Evolutionary conservation across 306 rosid species (phyloP).

Genomic region (Herpetospermum pedunculosum): DNA sequence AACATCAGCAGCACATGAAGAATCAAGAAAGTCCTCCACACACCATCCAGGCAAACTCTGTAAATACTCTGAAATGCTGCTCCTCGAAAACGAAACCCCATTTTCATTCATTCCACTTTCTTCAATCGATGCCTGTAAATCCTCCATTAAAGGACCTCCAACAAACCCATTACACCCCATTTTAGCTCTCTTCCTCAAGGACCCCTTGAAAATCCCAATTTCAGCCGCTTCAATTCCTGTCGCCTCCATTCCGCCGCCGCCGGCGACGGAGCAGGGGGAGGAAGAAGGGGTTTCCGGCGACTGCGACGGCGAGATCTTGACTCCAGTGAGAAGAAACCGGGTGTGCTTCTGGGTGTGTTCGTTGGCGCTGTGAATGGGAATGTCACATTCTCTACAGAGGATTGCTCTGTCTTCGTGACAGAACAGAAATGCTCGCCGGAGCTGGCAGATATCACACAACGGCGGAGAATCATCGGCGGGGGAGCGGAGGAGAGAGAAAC

Average conservation of each 20-base stretch:
- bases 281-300: slow-evolving; percentile 22
- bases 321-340: slow-evolving; percentile 67
- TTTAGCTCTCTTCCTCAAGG: slow-evolving; percentile 18
- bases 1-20: slow-evolving; percentile 34
- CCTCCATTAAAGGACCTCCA: neutral
- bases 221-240: neutral
- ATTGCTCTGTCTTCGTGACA: slow-evolving; percentile 84
- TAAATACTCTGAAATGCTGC: slow-evolving; percentile 69
- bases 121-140: neutral
- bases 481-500: slow-evolving; percentile 46
- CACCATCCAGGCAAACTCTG: slow-evolving; percentile 75
- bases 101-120: slow-evolving; percentile 18
- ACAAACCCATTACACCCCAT: slow-evolving; percentile 18
- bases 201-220: slow-evolving; percentile 6
- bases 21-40: slow-evolving; percentile 70
- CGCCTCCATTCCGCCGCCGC: no score
- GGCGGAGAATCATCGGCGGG: slow-evolving; percentile 24
- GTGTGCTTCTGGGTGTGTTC: slow-evolving; percentile 59
- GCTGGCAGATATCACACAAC: slow-evolving; percentile 71
- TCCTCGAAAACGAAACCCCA: slow-evolving; percentile 33
- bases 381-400: slow-evolving; percentile 67
- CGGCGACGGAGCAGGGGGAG: neutral
- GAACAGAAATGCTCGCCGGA: slow-evolving; percentile 45
- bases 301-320: slow-evolving; percentile 36
- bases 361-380: slow-evolving; percentile 56